Base-by-base conservation (phyloP, 1,284 basidiomycete species). In the Leccinum subrobustum region DNA sequence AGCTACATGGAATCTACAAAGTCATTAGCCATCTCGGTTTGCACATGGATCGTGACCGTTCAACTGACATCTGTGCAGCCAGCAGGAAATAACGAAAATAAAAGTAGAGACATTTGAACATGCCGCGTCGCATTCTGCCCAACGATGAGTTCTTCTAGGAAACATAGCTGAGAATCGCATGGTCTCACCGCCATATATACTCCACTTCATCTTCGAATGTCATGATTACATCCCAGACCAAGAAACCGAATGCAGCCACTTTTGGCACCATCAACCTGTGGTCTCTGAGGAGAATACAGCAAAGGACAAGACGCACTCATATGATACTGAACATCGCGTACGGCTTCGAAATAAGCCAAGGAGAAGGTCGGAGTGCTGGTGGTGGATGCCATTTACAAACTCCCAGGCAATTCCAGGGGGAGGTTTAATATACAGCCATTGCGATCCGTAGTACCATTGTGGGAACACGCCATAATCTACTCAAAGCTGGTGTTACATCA, bases 181-280 rank as follows among this genome's bases (percentile, higher is more conserved):
- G 50, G 20, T 35, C 57, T 60, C 59, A 71, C 71, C 50, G 54
- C 69, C 72, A 75, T 51, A 71, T 42, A 47, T 63, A 61, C 48
- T 68, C 61, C 2, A 60, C 31, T 47, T 72, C 71, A 39, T 56
- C 60, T 11, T 53, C 42, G 12, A 62, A 56, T 14, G 60, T 64
- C 54, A 67, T 16, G n/a, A 73, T 12, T 14, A 57, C 48, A 42
- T 71, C 64, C 70, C 64, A 69, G 20, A 66, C 48, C 58, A 61
- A 11, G 35, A 71, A 57, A 14, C 44, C 48, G 9, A 65, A 23
- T 14, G 64, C 61, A 1, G 68, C 62, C 37, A 64, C 67, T 68
- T 66, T 48, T 23, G 12, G 16, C 16, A 16, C 20, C 25, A 23
- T 62, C 25, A 64, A 25, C 14, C 2, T 12, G 18, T 42, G 27